Evolutionary conservation across 2,329 filamentous ascomycete genomes (phyloP), one percentile per base, ranked within the genome.

Genomic region (Graphiopsis chlorocephala): DNA sequence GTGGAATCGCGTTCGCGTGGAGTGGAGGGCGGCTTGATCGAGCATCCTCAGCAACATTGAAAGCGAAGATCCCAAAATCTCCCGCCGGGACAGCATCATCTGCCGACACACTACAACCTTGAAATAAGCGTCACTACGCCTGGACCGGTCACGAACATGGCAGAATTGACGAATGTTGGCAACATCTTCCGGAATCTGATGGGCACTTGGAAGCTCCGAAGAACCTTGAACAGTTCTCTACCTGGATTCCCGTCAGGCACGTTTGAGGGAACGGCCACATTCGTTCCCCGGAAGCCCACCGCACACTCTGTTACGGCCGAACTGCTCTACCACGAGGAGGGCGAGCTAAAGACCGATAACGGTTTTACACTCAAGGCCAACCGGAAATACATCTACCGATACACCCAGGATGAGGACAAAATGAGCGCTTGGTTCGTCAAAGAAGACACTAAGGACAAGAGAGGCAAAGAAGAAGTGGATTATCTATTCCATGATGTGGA

Each of bases 401-500:
- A 92, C 71, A 81, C 86, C 61, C 86, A 88, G 64, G 73, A 69
- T n/a, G 80, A 76, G 3, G 89, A 93, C 71, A 79, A 77, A 50
- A 81, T 94, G 29, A 89, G 85, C 65, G 88, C 90, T 1, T 94
- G 90, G 90, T 93, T 93, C 70, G 86, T 87, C 45, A 87, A 87
- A 67, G 86, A 90, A 33, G 88, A 92, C 68, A 76, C 81, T 15
- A 82, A 81, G 68, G 82, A 82, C 12, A 65, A 70, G 28, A 68
- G 73, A 0, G 73, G 72, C 55, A 63, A 68, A 25, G 75, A 77
- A 67, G 75, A 77, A 61, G 87, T 88, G 0, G 90, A 92, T 72
- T 90, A 92, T 68, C 78, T 93, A 23, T 94, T 93, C 75, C 90
- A 93, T 71, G 84, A 88, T 67, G 78, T 93, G n/a, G 83, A 89